Conservation (phyloP, 768 basidiomycete species). For the Leccinum truebloodii region DNA sequence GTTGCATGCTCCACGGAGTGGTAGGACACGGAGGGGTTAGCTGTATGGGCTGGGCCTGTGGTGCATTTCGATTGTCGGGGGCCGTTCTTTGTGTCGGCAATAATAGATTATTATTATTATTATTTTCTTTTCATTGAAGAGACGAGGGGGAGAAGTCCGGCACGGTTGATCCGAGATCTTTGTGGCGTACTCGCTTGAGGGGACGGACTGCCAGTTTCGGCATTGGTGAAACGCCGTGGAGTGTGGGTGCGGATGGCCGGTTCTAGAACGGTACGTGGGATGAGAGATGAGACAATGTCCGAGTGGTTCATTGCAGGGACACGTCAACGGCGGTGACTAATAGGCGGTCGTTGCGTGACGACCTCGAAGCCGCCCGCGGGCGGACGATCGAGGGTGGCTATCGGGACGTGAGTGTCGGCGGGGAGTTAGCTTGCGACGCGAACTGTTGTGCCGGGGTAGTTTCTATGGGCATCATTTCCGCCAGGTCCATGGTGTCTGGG, state of each 20-base stretch:
- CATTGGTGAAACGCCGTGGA: slow-evolving; percentile 14
- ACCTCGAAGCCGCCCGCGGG: slow-evolving; percentile 15
- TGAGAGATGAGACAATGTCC: not conserved
- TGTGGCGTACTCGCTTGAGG: not conserved
- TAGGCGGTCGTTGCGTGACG: slow-evolving; percentile 19
- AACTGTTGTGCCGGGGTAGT: not conserved
- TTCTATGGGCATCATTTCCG: slow-evolving; percentile 19
- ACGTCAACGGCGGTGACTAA: slow-evolving; percentile 4
- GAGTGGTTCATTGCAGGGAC: slow-evolving; percentile 4
- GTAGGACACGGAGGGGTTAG: not conserved
- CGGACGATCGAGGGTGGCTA: slow-evolving; percentile 21
- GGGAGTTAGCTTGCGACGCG: slow-evolving; percentile 1
- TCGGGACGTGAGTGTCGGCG: slow-evolving; percentile 6
- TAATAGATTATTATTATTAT: not conserved
- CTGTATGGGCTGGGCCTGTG: not conserved
- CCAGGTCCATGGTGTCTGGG: not conserved
- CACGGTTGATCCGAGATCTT: slow-evolving; percentile 1
- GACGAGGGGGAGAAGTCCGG: not conserved
- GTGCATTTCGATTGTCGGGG: not conserved
- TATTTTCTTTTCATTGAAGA: not conserved
- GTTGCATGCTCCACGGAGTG: not conserved
- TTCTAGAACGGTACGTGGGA: slow-evolving; percentile 2
- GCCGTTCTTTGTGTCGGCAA: not conserved
- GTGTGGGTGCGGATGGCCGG: not conserved
- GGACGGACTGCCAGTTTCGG: slow-evolving; percentile 8